Base-by-base conservation (phyloP, 176 grass and related monocot species). In the Cenchrus fungigraminus region DNA sequence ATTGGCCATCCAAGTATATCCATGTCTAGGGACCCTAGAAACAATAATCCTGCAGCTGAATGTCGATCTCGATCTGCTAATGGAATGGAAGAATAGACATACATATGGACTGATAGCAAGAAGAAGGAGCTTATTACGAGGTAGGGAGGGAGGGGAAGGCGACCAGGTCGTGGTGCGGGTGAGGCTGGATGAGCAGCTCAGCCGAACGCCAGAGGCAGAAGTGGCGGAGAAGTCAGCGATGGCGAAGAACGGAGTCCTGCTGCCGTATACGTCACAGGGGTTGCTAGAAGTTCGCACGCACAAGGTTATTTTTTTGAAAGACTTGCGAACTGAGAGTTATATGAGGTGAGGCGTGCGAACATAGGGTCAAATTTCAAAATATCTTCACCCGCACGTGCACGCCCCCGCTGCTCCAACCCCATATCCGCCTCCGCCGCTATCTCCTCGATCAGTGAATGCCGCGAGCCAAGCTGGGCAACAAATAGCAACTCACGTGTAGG, bases 251-350 rank as follows among this genome's bases (percentile, higher is more conserved):
- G 95, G 68, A 7, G 85, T 65, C 17, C 80, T 73, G 8, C 95
- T 92, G 31, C 73, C 86, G 80, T 95, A 98, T 22, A 98, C 68
- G 44, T 98, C 95, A 83, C 95, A 93, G 12, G 95, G 93, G 80
- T 98, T 98, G 19, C 95, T 25, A 34, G 34, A 34, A 34, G 34
- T 34, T 34, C 34, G 2, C 1, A 34, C 34, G 0, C 34, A 34
- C 34, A 34, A 1, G 3, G 34, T 34, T 34, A 34, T 34, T 2
- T 34, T 34, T 34, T 34, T 3, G 0, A 34, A 34, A 34, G 34
- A 2, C 34, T 34, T 34, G 3, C 1, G 34, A 34, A 34, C 1
- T 34, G 34, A 34, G 34, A 2, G 34, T 1, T 34, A 34, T 34
- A 34, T 34, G 1, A 34, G 34, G 34, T 34, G 34, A 34, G 34